These are phyloP conservation scores for Aspergillus alliaceus DNA, from an alignment of 2,329 filamentous ascomycete genomes.

Conservation along the genomic window DNA sequence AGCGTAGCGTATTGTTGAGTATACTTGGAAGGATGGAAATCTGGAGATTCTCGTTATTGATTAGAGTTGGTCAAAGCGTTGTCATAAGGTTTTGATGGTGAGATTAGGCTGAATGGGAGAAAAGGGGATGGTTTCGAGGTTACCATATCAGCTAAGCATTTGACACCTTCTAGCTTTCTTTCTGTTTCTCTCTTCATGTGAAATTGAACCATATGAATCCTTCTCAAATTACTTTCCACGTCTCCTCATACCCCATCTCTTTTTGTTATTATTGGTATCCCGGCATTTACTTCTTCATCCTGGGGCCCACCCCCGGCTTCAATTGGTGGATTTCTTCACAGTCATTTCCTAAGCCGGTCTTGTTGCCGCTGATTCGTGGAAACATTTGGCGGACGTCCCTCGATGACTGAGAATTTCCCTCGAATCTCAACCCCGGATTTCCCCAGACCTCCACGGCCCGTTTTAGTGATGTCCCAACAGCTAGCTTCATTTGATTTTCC, in stretches of 20 bases:
- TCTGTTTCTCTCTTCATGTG: background rate
- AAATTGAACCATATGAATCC: background rate
- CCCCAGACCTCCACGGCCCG: conserved; percentile 16
- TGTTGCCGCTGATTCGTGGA: conserved; percentile 32
- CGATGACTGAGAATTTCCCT: conserved; percentile 30
- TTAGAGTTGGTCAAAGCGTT: too few relatives aligned
- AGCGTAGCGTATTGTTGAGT: background rate
- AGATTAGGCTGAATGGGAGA: background rate
- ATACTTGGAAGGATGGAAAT: too few relatives aligned
- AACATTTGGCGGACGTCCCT: conserved; percentile 11
- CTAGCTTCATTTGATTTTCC: conserved; percentile 10
- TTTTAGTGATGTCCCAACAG: conserved; percentile 3
- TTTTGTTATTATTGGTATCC: background rate
- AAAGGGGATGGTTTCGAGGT: background rate
- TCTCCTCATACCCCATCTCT: background rate
- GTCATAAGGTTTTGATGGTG: too few relatives aligned
- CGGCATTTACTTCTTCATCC: background rate
- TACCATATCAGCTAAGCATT: too few relatives aligned
- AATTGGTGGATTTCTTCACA: conserved; percentile 23
- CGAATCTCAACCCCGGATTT: conserved; percentile 30
- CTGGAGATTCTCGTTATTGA: too few relatives aligned
- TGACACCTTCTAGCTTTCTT: too few relatives aligned
- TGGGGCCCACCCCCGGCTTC: background rate
- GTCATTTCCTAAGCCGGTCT: conserved; percentile 10
- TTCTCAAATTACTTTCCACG: background rate